Conservation (phyloP, 768 basidiomycete genomes). For the Auricularia cornea region DNA sequence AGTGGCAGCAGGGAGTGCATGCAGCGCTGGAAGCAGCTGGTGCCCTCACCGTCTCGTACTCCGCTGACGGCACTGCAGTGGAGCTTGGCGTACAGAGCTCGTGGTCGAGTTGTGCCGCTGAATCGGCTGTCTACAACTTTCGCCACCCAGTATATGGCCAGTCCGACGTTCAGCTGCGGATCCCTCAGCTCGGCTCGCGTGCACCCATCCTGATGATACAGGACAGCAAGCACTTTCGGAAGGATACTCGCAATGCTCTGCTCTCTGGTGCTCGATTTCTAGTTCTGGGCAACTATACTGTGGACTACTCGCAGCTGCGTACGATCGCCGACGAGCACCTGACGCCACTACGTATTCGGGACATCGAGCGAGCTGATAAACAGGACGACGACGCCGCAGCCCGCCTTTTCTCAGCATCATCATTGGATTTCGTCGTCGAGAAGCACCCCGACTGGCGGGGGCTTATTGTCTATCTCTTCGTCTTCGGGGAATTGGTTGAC, state of each 20-base stretch:
- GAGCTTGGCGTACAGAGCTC: conserved; percentile 22
- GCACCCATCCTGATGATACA: conserved; percentile 22
- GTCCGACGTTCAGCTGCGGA: conserved; percentile 4
- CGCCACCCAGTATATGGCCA: not conserved
- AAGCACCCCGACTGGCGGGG: conserved; percentile 22
- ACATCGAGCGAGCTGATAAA: conserved; percentile 16
- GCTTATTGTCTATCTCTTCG: conserved; percentile 2
- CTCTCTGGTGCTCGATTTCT: conserved; percentile 25
- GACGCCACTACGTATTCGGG: not conserved
- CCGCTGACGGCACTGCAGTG: conserved; percentile 27
- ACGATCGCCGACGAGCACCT: conserved; percentile 11
- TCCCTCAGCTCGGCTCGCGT: conserved; percentile 11
- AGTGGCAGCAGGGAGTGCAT: not conserved
- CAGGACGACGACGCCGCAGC: conserved; percentile 39
- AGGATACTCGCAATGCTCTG: conserved; percentile 28
- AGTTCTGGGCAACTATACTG: conserved; percentile 15
- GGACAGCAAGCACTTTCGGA: conserved; percentile 29
- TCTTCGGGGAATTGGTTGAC: conserved; percentile 30
- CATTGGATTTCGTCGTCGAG: conserved; percentile 18
- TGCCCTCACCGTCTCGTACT: conserved; percentile 25
- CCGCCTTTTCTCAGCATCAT: conserved; percentile 29
- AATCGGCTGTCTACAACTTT: not conserved
- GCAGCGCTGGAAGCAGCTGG: not conserved
- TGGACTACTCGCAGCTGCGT: conserved; percentile 15
- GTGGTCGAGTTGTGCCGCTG: conserved; percentile 4